Conservation (phyloP, 2,329 filamentous ascomycete species). For the Rosellinia necatrix region DNA sequence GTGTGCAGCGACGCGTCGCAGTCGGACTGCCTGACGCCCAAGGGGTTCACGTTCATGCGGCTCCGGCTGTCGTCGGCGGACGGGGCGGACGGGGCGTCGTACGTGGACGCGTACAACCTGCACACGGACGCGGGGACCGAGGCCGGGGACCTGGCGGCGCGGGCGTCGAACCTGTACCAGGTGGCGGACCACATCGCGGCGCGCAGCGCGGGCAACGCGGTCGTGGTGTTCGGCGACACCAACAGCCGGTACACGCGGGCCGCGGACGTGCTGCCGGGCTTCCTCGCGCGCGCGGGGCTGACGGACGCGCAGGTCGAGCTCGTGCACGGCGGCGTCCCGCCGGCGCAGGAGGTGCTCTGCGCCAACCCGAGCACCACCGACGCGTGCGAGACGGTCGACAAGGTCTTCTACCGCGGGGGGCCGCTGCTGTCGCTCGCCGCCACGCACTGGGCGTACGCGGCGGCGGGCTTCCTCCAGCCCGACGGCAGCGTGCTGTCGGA, state of each 20-base stretch:
- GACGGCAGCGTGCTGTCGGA: conserved; percentile 64
- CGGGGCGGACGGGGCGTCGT: conserved; percentile 60
- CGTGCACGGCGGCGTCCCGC: conserved; percentile 51
- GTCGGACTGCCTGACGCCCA: conserved; percentile 68
- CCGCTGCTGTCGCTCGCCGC: conserved; percentile 52
- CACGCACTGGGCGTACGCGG: conserved; percentile 59
- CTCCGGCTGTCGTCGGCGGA: no score
- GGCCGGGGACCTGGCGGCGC: conserved; percentile 56
- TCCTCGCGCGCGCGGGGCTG: conserved; percentile 57
- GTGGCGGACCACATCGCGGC: conserved; percentile 60
- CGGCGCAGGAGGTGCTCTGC: conserved; percentile 54
- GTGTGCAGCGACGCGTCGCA: conserved; percentile 60
- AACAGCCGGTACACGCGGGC: conserved; percentile 67
- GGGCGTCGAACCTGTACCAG: conserved; percentile 64
- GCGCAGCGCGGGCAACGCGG: conserved; percentile 63
- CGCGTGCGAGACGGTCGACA: conserved; percentile 69
- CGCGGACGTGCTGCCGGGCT: conserved; percentile 56
- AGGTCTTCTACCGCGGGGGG: conserved; percentile 63
- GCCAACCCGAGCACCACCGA: conserved; percentile 59
- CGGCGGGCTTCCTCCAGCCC: conserved; percentile 59
- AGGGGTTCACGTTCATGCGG: conserved; percentile 72
- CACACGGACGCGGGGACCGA: conserved; percentile 68
- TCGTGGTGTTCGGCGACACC: conserved; percentile 67
- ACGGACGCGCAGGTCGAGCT: conserved; percentile 65
- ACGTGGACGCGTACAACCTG: conserved; percentile 68